Base-by-base conservation (phyloP, 331 rosid genomes). In the Pyrus hybrid region DNA sequence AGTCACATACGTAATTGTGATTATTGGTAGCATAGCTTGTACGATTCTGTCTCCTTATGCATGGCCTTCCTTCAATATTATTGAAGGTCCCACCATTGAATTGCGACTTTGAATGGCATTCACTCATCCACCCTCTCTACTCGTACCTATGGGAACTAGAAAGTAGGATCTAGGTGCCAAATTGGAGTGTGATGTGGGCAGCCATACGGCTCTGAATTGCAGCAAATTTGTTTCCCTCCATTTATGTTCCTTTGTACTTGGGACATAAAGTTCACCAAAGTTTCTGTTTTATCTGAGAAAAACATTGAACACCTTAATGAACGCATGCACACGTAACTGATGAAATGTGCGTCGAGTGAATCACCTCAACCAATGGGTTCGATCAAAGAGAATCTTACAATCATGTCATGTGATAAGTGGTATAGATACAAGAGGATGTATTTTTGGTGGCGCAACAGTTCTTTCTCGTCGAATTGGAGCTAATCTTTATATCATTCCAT, bases 21-120 rank as follows among this genome's bases (percentile, higher is more conserved):
- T 9, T 37, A 37, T 37, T 51, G 9, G 57, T 51, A 51, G 21
- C 57, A 43, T 43, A 43, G 49, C 49, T 43, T 43, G 49, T 43
- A 43, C 49, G 49, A 43, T 43, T 43, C 5, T 37, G 13, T 20
- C 57, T 6, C 57, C 0, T 53, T 0, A 53, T 53, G 9, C 58
- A 53, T 7, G 1, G 22, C 22, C 22, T 53, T 53, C 33, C 66
- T 63, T 2, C 51, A 6, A 7, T 21, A 37, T 68, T 77, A 14
- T 35, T 23, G 68, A 17, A 30, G 77, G 69, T 67, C 78, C 82
- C 70, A 72, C 35, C 20, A 60, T 26, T 43, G 7, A 45, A 26
- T 5, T 67, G 62, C 6, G 62, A 20, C 51, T 72, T 79, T 79
- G 70, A 72, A 79, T 66, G 13, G 5, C n/a, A 79, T 56, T 58